Evolutionary conservation across 805 yeast genomes (phyloP).

Genomic region (Yarrowia keelungensis): DNA sequence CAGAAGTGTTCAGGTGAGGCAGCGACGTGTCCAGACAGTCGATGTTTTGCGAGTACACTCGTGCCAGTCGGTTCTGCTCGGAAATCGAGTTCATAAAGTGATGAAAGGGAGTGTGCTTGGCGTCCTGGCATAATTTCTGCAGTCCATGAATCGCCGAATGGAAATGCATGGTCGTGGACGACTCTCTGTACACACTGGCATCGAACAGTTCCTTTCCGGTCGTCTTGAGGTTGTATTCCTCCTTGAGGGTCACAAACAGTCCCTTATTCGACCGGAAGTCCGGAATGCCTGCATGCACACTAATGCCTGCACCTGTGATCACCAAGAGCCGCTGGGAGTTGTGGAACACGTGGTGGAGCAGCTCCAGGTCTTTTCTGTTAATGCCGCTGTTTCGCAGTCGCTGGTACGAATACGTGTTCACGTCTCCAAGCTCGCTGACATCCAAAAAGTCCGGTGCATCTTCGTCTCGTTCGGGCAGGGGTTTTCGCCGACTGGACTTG

Average conservation of each 20-base stretch:
- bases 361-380: slow-evolving; percentile 50
- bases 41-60: slow-evolving; percentile 88
- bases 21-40: slow-evolving; percentile 77
- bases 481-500: slow-evolving; percentile 33
- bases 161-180: slow-evolving; percentile 65
- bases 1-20: slow-evolving; percentile 56
- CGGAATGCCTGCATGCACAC: slow-evolving; percentile 91
- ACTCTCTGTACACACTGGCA: slow-evolving; percentile 73
- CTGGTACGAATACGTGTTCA: slow-evolving; percentile 16
- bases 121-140: slow-evolving; percentile 59
- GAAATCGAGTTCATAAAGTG: slow-evolving; percentile 65
- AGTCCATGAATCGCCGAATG: slow-evolving; percentile 76
- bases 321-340: slow-evolving; percentile 67
- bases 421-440: not conserved
- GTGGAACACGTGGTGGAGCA: slow-evolving; percentile 59
- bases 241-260: slow-evolving; percentile 63
- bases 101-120: slow-evolving; percentile 81
- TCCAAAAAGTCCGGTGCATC: slow-evolving; percentile 26
- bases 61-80: slow-evolving; percentile 64
- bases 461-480: slow-evolving; percentile 16
- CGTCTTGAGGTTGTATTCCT: slow-evolving; percentile 50
- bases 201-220: slow-evolving; percentile 80
- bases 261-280: slow-evolving; percentile 79
- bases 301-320: slow-evolving; percentile 88
- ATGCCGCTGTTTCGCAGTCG: slow-evolving; percentile 22